phyloP scores from a whole-genome alignment of 495 filamentous ascomycete species.

The Neohortaea acidophila region DNA sequence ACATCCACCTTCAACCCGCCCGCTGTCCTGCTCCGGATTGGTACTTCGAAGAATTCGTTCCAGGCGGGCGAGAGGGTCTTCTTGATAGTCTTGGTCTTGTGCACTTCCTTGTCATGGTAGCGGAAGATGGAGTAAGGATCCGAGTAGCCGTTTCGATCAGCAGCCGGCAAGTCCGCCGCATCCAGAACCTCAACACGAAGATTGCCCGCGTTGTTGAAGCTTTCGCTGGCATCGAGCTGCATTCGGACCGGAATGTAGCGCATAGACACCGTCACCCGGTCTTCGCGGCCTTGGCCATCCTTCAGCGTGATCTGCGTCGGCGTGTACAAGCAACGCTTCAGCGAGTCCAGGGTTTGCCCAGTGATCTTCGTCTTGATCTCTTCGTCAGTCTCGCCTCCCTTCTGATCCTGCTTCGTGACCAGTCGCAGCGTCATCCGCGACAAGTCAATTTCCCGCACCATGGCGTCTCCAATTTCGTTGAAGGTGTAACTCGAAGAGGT shows the following conservation, averaged over 20 bases:
- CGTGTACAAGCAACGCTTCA: constrained; percentile 84
- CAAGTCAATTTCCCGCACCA: constrained; percentile 90
- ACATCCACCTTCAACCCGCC: constrained; percentile 74
- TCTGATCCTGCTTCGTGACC: constrained; percentile 56
- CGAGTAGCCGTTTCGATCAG: constrained; percentile 89
- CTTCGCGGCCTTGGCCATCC: constrained; percentile 57
- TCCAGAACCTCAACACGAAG: constrained; percentile 84
- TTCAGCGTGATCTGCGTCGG: constrained; percentile 67
- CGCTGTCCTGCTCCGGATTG: constrained; percentile 65
- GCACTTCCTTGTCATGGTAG: constrained; percentile 68
- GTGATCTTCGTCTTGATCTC: constrained; percentile 66
- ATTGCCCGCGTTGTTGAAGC: constrained; percentile 95
- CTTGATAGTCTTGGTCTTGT: constrained; percentile 89
- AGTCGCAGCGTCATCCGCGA: constrained; percentile 82
- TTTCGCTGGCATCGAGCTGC: constrained; percentile 83
- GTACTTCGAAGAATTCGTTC: constrained; percentile 88
- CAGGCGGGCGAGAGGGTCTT: constrained; percentile 89
- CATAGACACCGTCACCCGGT: constrained; percentile 73
- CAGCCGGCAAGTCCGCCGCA: constrained; percentile 71
- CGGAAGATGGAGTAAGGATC: constrained; percentile 95
- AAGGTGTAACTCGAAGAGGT: constrained; percentile 50
- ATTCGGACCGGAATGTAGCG: constrained; percentile 91
- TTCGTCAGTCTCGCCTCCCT: constrained; percentile 53
- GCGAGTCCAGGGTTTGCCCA: constrained; percentile 69
- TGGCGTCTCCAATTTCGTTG: constrained; percentile 84